Evolutionary conservation across 2,329 filamentous ascomycete genomes (phyloP).

Genomic region (Epicoccum nigrum): DNA sequence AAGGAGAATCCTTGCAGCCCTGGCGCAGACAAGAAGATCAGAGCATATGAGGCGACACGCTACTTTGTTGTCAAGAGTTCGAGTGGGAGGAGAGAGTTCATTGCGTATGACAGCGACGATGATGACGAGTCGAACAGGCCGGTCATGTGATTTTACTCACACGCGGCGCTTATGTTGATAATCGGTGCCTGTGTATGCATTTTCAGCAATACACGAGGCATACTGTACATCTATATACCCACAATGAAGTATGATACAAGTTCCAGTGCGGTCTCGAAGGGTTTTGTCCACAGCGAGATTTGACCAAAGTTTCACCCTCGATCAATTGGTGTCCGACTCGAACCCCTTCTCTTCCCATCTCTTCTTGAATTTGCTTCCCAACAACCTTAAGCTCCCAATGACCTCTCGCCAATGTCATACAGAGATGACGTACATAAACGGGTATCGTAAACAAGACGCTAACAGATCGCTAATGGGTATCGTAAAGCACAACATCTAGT

Average conservation of each 20-base stretch:
- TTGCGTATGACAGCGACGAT: conserved; percentile 38
- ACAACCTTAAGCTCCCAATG: background rate
- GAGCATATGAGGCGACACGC: conserved; percentile 26
- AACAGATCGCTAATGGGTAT: conserved; percentile 17
- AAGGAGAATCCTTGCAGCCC: conserved; percentile 23
- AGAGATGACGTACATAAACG: background rate
- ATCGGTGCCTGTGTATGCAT: conserved; percentile 15
- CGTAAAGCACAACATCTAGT: conserved; percentile 17
- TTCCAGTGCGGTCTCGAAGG: conserved; percentile 4
- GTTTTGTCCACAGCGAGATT: conserved; percentile 16
- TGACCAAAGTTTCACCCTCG: conserved; percentile 7
- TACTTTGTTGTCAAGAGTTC: conserved; percentile 26
- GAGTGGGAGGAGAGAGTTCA: conserved; percentile 29
- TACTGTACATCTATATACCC: conserved; percentile 18
- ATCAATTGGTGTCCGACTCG: background rate
- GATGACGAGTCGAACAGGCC: conserved; percentile 43
- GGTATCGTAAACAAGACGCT: conserved; percentile 1
- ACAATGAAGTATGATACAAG: conserved; percentile 20
- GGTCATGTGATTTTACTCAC: conserved; percentile 36
- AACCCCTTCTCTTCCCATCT: background rate
- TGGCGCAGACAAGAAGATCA: conserved; percentile 36
- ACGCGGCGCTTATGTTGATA: conserved; percentile 6
- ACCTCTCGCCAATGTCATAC: background rate
- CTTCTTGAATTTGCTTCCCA: no score
- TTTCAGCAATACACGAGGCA: conserved; percentile 23